phyloP scores from a whole-genome alignment of 352 stramenopile genomes.

The Pythium oligandrum region DNA sequence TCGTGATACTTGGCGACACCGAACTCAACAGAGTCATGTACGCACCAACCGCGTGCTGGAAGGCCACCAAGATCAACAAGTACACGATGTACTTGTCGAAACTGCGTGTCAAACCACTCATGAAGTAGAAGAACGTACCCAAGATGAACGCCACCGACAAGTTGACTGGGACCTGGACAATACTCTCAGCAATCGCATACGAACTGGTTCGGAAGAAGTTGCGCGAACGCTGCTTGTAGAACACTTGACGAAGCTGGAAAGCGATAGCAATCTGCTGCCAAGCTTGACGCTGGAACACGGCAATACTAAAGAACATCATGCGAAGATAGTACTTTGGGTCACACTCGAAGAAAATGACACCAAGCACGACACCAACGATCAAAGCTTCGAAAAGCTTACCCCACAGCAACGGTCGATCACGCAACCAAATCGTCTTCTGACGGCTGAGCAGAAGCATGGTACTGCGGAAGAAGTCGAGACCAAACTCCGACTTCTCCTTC shows the following conservation, averaged over 20 bases:
- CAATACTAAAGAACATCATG: constrained; percentile 71
- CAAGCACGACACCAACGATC: constrained; percentile 75
- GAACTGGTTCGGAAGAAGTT: constrained; percentile 88
- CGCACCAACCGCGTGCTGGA: constrained; percentile 63
- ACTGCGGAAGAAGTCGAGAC: constrained; percentile 33
- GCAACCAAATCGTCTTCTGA: constrained; percentile 64
- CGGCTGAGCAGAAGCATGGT: constrained; percentile 50
- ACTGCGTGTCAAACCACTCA: constrained; percentile 68
- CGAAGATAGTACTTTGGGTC: constrained; percentile 53
- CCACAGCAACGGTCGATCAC: constrained; percentile 52
- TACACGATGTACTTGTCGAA: constrained; percentile 77
- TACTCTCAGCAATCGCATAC: constrained; percentile 66
- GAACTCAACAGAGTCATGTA: constrained; percentile 64
- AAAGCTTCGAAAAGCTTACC: constrained; percentile 57
- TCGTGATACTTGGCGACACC: constrained; percentile 48
- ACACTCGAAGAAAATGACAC: constrained; percentile 65
- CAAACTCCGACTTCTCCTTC: constrained; percentile 50
- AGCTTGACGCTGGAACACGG: constrained; percentile 63
- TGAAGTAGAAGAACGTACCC: constrained; percentile 85
- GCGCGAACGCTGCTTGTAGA: constrained; percentile 85
- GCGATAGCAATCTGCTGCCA: constrained; percentile 70
- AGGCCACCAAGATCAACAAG: constrained; percentile 65
- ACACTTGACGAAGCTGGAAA: constrained; percentile 75
- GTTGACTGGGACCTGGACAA: constrained; percentile 57
- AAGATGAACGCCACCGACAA: constrained; percentile 58